Base-by-base conservation (phyloP, 2,329 filamentous ascomycete species). In the Albifimbria verrucaria region DNA sequence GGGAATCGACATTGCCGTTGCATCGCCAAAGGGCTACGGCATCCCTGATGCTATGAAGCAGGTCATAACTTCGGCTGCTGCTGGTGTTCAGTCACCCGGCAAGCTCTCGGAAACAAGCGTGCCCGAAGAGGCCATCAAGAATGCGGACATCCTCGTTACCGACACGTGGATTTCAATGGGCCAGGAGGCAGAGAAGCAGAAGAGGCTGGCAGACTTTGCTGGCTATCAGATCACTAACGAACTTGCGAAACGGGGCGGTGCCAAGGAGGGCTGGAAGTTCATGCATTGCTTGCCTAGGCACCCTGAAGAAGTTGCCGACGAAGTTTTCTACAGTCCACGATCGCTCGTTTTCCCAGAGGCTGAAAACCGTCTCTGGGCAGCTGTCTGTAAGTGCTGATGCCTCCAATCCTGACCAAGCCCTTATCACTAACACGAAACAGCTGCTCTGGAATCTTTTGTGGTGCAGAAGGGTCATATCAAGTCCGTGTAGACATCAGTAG, bases 81-180 rank as follows among this genome's bases (percentile, higher is more conserved):
- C 78, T 17, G 79, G 80, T 5, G 76, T 87, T 5, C 62, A 74
- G 17, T 78, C 74, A 1, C 78, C 86, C 2, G 89, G 89, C 17
- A 85, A 80, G 61, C 78, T 97, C 28, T 75, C 74, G 5, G 88
- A 96, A 72, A 95, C 90, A 1, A 88, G 80, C 21, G 76, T 88
- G 1, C 94, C 93, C 0, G 90, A 94, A 68, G 90, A 96, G 65
- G 94, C 82, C 5, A 85, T 97, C 66, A 89, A 89, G 75, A 77
- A 87, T 58, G 93, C 94, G 3, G 88, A 99, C 68, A 82, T 97
- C 50, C 77, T 99, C 53, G 92, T 97, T 21, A 99, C 94, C 1
- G 94, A 99, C 66, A 99, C 94, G 1, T 99, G 94, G 94, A 83
- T 99, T 26, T 96, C 91, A 1, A 99, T 99, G 94, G 94, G 94